These are phyloP conservation scores for Botrytis fragariae DNA, from an alignment of 2,329 filamentous ascomycete genomes.

Conservation along the genomic window DNA sequence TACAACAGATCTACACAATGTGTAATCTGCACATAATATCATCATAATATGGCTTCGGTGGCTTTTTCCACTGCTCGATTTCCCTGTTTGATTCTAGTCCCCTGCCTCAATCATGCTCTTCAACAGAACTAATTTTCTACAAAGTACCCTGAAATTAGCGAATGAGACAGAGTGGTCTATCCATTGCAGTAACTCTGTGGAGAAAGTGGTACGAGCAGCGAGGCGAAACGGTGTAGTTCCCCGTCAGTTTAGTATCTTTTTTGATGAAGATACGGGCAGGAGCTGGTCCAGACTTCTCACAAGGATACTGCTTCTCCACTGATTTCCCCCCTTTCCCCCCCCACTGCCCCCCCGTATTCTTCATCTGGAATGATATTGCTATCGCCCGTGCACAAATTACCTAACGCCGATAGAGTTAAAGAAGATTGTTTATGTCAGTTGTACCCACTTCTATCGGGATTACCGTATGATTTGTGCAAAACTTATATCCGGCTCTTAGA, in stretches of 20 bases:
- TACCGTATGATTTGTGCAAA: background rate
- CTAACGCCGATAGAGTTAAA: background rate
- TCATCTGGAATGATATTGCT: background rate
- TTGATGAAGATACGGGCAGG: background rate
- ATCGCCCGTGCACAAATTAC: background rate
- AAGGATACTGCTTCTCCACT: background rate
- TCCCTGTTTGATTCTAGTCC: background rate
- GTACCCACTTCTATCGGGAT: background rate
- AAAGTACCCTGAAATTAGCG: background rate
- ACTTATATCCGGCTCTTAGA: background rate
- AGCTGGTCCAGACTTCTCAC: slow-evolving; percentile 6
- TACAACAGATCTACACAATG: background rate
- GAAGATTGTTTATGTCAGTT: background rate
- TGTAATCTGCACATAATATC: background rate
- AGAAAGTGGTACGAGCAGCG: background rate
- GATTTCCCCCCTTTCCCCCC: background rate
- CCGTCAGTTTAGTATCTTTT: background rate
- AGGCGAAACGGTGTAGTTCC: slow-evolving; percentile 13
- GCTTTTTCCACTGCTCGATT: background rate
- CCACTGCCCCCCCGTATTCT: background rate
- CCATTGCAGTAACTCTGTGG: background rate
- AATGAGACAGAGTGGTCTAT: background rate
- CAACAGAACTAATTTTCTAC: background rate
- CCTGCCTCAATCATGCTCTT: background rate
- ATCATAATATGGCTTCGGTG: background rate